Evolutionary conservation across 208 protist genomes (phyloP), one percentile per base, ranked within the genome.

Genomic region (Trichomonas tenax): DNA sequence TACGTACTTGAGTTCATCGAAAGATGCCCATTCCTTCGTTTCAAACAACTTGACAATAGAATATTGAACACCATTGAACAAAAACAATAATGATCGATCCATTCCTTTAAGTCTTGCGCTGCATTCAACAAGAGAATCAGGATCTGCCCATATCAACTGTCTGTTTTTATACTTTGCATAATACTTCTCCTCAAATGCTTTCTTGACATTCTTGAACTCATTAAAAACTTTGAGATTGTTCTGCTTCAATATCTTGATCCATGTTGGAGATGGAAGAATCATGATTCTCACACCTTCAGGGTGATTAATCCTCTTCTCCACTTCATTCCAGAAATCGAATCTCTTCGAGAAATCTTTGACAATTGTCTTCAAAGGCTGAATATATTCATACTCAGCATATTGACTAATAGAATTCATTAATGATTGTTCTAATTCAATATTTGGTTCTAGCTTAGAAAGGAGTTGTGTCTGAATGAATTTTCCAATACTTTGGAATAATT

Each of bases 21-120:
- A 34, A 93, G 21, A 38, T 15, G 40, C 26, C 48, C 17, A 48
- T 38, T 23, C 17, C 9, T 41, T 41, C 17, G 3, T 17, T 38
- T 34, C 41, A 0, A 93, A 26, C 15, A 51, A 38, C 6, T 41
- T 93, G 11, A 93, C 86, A 58, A 93, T 93, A 34, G 44, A 15
- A 51, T 51, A 93, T 93, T 93, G 86, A 4, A 38, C 21, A 11
- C 86, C 86, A 93, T 93, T 93, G 44, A 93, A 93, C 17, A 93
- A 38, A 31, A 93, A 93, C 23, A 51, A 15, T 0, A 51, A 14
- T 11, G 26, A 1, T 93, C 44, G 0, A 21, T 72, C 58, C 58
- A 72, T 89, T 51, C 86, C 86, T 48, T 93, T 51, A 0, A 58
- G 0, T 38, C 14, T 48, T 34, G 1, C 17, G 11, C 11, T 23